Base-by-base conservation (phyloP, 1,139 yeast species). In the Casaregolazyma suthepensis region DNA sequence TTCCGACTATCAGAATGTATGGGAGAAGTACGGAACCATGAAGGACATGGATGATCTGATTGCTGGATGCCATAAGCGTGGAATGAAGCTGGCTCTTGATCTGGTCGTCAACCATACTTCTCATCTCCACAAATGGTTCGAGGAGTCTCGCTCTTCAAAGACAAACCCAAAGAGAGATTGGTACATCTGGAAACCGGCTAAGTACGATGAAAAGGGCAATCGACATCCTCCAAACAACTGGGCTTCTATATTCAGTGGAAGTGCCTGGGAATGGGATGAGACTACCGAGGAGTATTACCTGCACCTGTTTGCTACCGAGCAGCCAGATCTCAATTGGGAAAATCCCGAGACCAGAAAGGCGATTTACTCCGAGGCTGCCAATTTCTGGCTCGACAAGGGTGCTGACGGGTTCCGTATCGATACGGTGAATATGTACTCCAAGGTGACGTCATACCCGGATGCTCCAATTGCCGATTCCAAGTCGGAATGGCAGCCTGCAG, bases 251-350 rank as follows among this genome's bases (percentile, higher is more conserved):
- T 80, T 80, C 59, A 52, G 59, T 29, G 60, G 59, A 12, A 71
- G 79, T 18, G 83, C 83, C 3, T 81, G 85, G 85, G 71, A 72
- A 52, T 79, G 71, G 63, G 84, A 80, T 62, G 82, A 78, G 57
- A 48, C 49, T 3, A 79, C 83, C 13, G 73, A 70, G 40, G 83
- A 81, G 64, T 81, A 79, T 68, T 81, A 80, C 65, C 70, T 81
- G 56, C 76, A 74, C 54, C 68, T 80, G 48, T 81, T 79, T 64
- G 82, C 82, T 18, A 66, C 65, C 51, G 64, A 75, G 29, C 85
- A 80, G 66, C 84, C 84, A 12, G 85, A 80, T 61, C 71, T 80
- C 61, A 81, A 80, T 66, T 81, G 85, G 85, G 84, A 80, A 61
- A 79, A 75, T 61, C 76, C 73, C 59, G 79, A 70, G 50, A 71